A percentile compares a stretch with the other conserved stretches of the same genome.
Evolutionary conservation across 371 early-diverging fungal species (phyloP).

Genomic region (Mucor circinelloides): DNA sequence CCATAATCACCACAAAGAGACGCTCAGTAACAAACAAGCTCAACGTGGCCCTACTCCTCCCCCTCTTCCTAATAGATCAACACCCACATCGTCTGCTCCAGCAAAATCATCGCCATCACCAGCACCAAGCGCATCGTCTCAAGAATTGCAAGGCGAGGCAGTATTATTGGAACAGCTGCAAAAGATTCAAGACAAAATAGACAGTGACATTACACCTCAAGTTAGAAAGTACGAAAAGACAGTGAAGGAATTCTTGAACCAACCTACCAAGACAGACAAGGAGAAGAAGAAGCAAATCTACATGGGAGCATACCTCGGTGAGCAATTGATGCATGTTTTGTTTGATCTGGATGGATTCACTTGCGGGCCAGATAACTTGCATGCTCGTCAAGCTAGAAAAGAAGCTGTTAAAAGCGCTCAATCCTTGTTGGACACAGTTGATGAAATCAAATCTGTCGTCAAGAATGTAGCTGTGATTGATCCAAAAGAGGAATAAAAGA

Average conservation of each 20-base stretch:
- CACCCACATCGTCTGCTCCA: not conserved
- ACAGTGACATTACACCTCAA: conserved; percentile 11
- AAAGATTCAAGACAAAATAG: conserved; percentile 8
- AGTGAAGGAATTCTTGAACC: conserved; percentile 9
- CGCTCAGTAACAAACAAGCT: not conserved
- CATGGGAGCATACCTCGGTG: conserved; percentile 20
- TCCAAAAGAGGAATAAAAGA: not conserved
- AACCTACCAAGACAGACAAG: conserved; percentile 3
- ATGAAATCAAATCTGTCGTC: conserved; percentile 28
- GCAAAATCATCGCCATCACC: not conserved
- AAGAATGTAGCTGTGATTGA: conserved; percentile 9
- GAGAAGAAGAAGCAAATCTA: conserved; percentile 25
- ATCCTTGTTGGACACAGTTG: conserved; percentile 23
- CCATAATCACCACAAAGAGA: not conserved
- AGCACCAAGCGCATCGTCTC: not conserved
- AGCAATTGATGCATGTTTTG: conserved; percentile 30
- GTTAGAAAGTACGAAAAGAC: conserved; percentile 22
- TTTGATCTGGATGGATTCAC: conserved; percentile 25
- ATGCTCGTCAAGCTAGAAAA: conserved; percentile 26
- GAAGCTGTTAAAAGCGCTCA: conserved; percentile 20
- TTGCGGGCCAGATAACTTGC: conserved; percentile 12
- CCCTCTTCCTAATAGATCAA: not conserved
- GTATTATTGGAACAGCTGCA: conserved; percentile 8
- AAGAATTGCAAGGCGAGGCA: not conserved
- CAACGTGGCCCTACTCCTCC: not conserved